Evolutionary conservation across 176 grass and related monocot species (phyloP).

Genomic region (Carex kokanica): DNA sequence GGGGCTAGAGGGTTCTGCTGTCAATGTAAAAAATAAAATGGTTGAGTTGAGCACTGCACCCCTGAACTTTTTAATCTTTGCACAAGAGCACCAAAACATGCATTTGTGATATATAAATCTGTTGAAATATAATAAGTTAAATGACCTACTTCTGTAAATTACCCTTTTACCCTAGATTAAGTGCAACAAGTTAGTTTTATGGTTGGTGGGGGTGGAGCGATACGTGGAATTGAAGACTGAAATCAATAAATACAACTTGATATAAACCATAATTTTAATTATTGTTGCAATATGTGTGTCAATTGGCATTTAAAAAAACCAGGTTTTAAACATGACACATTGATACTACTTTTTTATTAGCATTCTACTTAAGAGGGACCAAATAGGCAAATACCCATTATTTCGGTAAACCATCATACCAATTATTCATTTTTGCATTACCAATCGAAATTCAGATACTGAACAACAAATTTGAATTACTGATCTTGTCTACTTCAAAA

Average conservation of each 20-base stretch:
- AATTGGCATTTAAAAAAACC: no score
- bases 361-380: not conserved
- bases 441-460: not conserved
- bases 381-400: not conserved
- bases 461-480: not conserved
- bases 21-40: not conserved
- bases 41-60: not conserved
- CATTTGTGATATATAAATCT: not conserved
- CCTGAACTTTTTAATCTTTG: not conserved
- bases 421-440: not conserved
- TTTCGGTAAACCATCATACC: not conserved
- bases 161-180: not conserved
- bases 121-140: not conserved
- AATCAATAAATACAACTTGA: no score
- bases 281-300: not conserved
- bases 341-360: not conserved
- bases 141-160: not conserved
- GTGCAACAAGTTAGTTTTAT: not conserved
- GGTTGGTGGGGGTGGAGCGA: no score
- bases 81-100: not conserved
- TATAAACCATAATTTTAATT: no score
- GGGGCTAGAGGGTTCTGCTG: not conserved
- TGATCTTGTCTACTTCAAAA: not conserved
- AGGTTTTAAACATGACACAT: no score
- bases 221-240: no score